phyloP scores from a whole-genome alignment of 2,329 filamentous ascomycete genomes.

The Trichoderma harzianum region DNA sequence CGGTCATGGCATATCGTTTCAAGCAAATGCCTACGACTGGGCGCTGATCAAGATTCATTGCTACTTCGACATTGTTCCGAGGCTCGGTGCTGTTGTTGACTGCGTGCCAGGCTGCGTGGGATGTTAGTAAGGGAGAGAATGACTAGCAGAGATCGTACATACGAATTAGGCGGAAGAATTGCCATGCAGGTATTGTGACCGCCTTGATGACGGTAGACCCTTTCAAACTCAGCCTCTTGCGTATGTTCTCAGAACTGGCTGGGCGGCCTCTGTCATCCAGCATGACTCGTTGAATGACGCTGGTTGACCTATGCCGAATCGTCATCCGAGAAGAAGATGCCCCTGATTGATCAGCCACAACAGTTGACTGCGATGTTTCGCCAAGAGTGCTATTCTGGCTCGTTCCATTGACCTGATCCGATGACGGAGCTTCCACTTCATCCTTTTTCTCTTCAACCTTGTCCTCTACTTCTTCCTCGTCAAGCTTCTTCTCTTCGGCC shows the following conservation, averaged over 20 bases:
- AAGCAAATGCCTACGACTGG: conserved; percentile 90
- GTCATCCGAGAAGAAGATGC: conserved; percentile 19
- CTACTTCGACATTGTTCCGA: conserved; percentile 71
- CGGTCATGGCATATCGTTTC: conserved; percentile 76
- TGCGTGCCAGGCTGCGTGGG: conserved; percentile 74
- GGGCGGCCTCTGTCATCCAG: conserved; percentile 50
- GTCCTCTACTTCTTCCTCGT: no score
- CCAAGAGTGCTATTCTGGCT: background rate
- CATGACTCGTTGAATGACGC: conserved; percentile 59
- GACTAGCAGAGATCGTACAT: conserved; percentile 37
- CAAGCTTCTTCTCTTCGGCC: background rate
- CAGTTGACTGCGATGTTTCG: background rate
- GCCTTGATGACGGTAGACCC: conserved; percentile 64
- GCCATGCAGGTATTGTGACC: conserved; percentile 94
- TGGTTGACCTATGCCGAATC: conserved; percentile 50
- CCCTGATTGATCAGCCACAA: background rate
- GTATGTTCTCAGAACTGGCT: conserved; percentile 39
- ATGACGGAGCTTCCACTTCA: background rate
- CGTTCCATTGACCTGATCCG: conserved; percentile 3
- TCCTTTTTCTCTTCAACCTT: background rate
- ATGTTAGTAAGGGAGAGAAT: conserved; percentile 31
- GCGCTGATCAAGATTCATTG: conserved; percentile 78
- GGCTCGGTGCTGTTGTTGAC: conserved; percentile 49
- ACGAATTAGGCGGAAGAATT: conserved; percentile 93
- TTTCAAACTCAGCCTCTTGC: conserved; percentile 43